Evolutionary conservation across 306 rosid species (phyloP).

Genomic region (Casuarina equisetifolia): DNA sequence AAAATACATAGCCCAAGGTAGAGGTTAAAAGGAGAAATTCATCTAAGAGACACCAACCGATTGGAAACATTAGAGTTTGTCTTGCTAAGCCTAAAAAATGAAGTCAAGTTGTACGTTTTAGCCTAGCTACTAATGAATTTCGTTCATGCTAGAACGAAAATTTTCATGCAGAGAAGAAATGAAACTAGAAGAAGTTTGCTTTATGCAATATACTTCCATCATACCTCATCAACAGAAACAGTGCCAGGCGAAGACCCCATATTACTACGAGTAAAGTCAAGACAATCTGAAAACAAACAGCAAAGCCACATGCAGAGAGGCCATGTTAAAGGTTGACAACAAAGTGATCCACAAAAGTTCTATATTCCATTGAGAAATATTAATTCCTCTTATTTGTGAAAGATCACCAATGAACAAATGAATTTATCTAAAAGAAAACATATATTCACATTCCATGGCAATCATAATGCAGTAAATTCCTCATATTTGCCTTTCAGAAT

Average conservation of each 20-base stretch:
- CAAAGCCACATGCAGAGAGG: neutral
- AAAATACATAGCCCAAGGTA: neutral
- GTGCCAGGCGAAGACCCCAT: conserved; percentile 89
- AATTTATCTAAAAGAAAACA: neutral
- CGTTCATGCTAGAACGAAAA: neutral
- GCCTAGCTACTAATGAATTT: neutral
- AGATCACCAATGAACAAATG: neutral
- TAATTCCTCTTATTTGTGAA: neutral
- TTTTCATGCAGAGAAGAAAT: neutral
- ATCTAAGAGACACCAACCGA: neutral
- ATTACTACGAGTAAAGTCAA: conserved; percentile 68
- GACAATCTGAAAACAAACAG: conserved; percentile 52
- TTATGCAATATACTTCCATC: neutral
- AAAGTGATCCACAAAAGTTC: neutral
- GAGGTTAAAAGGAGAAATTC: neutral
- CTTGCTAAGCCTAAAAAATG: neutral
- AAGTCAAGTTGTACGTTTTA: neutral
- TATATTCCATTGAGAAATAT: neutral
- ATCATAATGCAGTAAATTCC: no score
- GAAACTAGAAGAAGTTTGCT: neutral
- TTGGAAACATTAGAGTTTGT: neutral
- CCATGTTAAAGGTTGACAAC: neutral
- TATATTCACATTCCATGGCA: neutral
- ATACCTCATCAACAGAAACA: conserved; percentile 80
- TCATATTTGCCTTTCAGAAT: neutral